Conservation (phyloP, 257 asterid species). For the Solanum sejunctum region DNA sequence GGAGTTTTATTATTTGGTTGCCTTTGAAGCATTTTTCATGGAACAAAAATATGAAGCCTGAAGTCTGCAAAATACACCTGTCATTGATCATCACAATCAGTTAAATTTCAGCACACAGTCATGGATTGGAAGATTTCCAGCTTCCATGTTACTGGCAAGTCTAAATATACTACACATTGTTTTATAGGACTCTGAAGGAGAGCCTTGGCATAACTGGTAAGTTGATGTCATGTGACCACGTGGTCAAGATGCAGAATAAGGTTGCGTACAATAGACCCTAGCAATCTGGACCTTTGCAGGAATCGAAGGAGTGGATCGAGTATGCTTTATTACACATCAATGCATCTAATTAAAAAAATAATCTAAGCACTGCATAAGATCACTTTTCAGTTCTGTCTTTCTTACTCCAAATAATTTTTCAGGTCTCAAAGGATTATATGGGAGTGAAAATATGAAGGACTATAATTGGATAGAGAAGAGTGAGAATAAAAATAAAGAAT, state of each 20-base stretch:
- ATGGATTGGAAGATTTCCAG: not conserved
- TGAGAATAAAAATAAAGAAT: not conserved
- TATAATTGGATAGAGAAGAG: not conserved
- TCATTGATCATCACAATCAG: not conserved
- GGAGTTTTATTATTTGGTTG: not conserved
- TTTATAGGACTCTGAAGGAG: not conserved
- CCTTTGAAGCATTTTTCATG: not conserved
- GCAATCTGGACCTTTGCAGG: too few relatives aligned
- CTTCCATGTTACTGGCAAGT: not conserved
- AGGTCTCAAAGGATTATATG: not conserved
- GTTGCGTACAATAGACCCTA: not conserved
- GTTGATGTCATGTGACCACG: not conserved
- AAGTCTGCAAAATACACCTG: not conserved
- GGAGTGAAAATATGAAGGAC: not conserved
- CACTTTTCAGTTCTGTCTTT: too few relatives aligned
- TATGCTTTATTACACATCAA: too few relatives aligned
- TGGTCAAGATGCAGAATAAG: not conserved
- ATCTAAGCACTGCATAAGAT: too few relatives aligned
- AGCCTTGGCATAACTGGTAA: not conserved
- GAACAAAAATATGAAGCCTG: not conserved
- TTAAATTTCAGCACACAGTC: not conserved
- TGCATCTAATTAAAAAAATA: too few relatives aligned
- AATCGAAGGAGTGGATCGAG: too few relatives aligned
- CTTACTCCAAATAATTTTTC: too few relatives aligned
- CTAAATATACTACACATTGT: not conserved